phyloP scores from a whole-genome alignment of 371 early-diverging fungal genomes.

The Choanephora cucurbitarum region DNA sequence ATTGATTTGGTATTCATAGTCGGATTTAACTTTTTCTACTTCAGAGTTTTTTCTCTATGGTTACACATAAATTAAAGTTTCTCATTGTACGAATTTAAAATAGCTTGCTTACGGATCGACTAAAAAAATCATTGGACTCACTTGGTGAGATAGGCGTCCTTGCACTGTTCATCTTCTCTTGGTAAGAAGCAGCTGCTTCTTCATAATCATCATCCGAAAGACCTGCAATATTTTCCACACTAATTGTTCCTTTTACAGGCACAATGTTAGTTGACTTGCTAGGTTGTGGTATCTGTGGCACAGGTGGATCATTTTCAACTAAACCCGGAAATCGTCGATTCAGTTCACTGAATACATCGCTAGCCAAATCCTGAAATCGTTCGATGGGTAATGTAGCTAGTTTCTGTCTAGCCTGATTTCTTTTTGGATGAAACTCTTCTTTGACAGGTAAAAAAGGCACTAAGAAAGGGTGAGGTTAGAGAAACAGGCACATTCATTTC shows the following conservation, averaged over 20 bases:
- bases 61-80: neutral
- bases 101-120: conserved; percentile 14
- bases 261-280: conserved; percentile 50
- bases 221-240: conserved; percentile 32
- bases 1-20: conserved; percentile 64
- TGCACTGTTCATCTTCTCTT: neutral
- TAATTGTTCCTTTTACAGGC: conserved; percentile 50
- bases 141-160: conserved; percentile 10
- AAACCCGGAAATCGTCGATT: conserved; percentile 64
- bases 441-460: conserved; percentile 86
- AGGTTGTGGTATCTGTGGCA: conserved; percentile 40
- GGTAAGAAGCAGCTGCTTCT: neutral
- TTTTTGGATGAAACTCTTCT: conserved; percentile 87
- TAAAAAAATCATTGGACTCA: conserved; percentile 18
- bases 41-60: conserved; percentile 7
- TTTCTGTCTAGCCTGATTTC: conserved; percentile 96
- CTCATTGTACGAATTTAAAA: neutral
- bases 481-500: no score
- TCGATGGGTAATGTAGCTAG: conserved; percentile 85
- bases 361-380: conserved; percentile 88
- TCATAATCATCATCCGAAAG: conserved; percentile 23
- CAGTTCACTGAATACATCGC: conserved; percentile 86
- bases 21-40: conserved; percentile 42
- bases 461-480: conserved; percentile 21
- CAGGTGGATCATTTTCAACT: conserved; percentile 36